Evolutionary conservation across 192 early-diverging fungal species (phyloP), one percentile per base, ranked within the genome.

Genomic region (Polychytrium aggregatum): DNA sequence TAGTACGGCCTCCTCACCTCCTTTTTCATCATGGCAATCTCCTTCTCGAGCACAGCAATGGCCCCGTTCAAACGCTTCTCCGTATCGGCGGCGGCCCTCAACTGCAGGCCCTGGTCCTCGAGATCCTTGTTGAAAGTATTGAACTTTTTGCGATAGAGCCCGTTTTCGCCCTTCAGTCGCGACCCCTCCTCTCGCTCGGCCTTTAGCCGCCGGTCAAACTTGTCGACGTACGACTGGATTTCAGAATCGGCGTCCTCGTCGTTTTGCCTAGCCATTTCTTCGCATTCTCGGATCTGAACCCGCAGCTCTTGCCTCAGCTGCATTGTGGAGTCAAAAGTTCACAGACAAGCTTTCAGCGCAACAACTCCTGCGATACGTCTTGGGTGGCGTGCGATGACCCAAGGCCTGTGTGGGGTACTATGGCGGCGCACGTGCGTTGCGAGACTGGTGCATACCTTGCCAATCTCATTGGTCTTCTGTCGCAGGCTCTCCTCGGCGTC

Each of bases 91-190:
- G 76, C 76, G 42, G 76, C 76, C 10, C 61, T 59, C 46, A 81
- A 76, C 53, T 81, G 76, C 16, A 56, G 46, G 50, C 76, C 76
- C 55, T 81, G 75, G 10, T 63, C 59, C 33, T 81, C 78, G 39
- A 81, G 79, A 52, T 81, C 78, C n/a, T 45, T 41, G 22, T 74
- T 73, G 5, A 79, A 56, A 4, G 76, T 76, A 48, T 75, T 75
- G 66, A 75, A 79, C 50, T 78, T 81, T 48, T 81, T 81, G 29
- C 68, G 50, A 76, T 79, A 76, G 40, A 81, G 72, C 8, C 78
- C 78, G 55, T 81, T 78, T 45, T 81, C 78, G 48, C 72, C 72
- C 50, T 81, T 81, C n/a, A 81, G 59, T 17, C 73, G 52, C 18
- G 79, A 38, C 10, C 68, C 76, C 43, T 74, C 59, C 42, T 81